Evolutionary conservation across 1,284 basidiomycete species (phyloP), one percentile per base, ranked within the genome.

Genomic region (Inonotus hispidus): DNA sequence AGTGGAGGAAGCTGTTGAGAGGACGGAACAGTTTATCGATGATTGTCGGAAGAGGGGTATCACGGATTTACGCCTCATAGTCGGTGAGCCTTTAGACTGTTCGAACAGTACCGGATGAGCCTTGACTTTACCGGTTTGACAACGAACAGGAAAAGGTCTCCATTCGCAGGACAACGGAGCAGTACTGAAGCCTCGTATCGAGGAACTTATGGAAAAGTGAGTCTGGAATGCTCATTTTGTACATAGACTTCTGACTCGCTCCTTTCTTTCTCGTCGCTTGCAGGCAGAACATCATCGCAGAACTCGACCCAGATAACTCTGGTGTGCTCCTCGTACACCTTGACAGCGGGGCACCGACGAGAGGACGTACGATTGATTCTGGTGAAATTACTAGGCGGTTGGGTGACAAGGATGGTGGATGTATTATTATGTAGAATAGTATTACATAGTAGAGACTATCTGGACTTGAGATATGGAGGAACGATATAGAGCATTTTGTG

Each of bases 101-200:
- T 52, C 14, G 13, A 5, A 13, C 29, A 6, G 37, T 49, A 19
- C 53, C 50, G n/a, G n/a, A n/a, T 29, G 27, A 47, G 52, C 13
- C 25, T 25, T 43, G 10, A 43, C 35, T 8, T 39, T 25, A 55
- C 10, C 5, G 16, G 25, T 11, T 54, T 2, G 19, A 14, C 10
- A 27, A 41, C 69, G 32, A 67, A 16, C 62, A 78, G 86, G 87
- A 6, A 92, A 93, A 73, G 95, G 95, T 13, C 77, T 95, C 21
- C 96, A 99, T 73, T 95, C 93, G 27, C 75, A 81, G 53, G 82
- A 85, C 29, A 87, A 90, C 59, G 80, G 85, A 13, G 88, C 92
- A 1, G 97, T 97, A 75, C 84, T 98, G 71, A 95, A 92, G 71
- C 96, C 96, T 21, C 95, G 95, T 2, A 90, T 99, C 53, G 91